These are phyloP conservation scores for Diplocarpon rosae DNA, from an alignment of 2,329 filamentous ascomycete genomes.

Conservation along the genomic window DNA sequence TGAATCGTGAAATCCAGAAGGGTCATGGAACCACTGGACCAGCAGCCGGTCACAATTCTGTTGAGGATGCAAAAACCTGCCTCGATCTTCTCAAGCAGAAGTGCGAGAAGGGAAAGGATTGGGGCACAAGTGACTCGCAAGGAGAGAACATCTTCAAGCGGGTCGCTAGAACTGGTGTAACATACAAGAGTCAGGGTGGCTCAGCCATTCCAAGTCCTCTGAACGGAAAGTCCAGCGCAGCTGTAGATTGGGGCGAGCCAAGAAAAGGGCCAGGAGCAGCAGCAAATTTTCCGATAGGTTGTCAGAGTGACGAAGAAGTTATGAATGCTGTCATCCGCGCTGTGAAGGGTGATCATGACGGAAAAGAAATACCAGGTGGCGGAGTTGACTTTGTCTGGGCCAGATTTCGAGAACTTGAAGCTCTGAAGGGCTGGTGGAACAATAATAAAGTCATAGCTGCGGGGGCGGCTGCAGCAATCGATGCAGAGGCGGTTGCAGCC, in stretches of 20 bases:
- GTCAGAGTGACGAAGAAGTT: constrained; percentile 48
- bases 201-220: constrained; percentile 42
- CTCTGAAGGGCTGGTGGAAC: constrained; percentile 58
- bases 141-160: constrained; percentile 86
- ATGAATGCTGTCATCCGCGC: constrained; percentile 44
- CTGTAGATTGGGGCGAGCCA: constrained; percentile 86
- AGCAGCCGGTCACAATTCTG: constrained; percentile 68
- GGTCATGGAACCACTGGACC: constrained; percentile 42
- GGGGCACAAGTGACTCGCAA: constrained; percentile 69
- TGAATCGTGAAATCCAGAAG: constrained; percentile 80
- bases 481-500: neutral
- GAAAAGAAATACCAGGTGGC: constrained; percentile 44
- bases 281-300: constrained; percentile 45
- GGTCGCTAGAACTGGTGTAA: constrained; percentile 51
- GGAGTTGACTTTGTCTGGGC: constrained; percentile 59
- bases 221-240: constrained; percentile 53
- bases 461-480: constrained; percentile 5
- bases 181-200: constrained; percentile 51
- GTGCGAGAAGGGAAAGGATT: constrained; percentile 80
- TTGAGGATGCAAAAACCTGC: constrained; percentile 85
- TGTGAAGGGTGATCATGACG: constrained; percentile 46
- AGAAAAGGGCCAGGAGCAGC: constrained; percentile 45
- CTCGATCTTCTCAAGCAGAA: constrained; percentile 92
- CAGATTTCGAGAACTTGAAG: constrained; percentile 54
- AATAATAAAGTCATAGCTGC: constrained; percentile 32